Base-by-base conservation (phyloP, 176 grass and related monocot species). In the Ampelocalamus luodianensis region DNA sequence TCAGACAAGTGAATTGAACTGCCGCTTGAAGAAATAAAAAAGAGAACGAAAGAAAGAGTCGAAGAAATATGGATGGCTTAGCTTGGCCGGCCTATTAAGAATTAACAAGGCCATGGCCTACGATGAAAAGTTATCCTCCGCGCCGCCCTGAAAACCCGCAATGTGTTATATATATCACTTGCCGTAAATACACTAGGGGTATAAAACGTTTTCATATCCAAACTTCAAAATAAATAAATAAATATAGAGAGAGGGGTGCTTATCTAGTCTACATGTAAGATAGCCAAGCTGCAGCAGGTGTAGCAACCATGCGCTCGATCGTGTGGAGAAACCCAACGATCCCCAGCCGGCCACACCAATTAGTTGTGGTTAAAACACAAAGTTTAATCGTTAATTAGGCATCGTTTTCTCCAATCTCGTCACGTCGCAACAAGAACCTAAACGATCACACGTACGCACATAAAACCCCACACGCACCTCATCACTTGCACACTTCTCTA, bases 381-480 rank as follows among this genome's bases (percentile, higher is more conserved):
- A 9, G 39, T 10, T 79, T 18, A 18, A 3, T 64, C 11, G 4
- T 36, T 81, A 54, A 29, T 70, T 56, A 72, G 24, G 27, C 62
- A 43, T 83, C 53, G 10, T 58, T 72, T 58, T 72, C 54, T 46
- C 69, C 48, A 4, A 27, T 36, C 29, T n/a, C 18, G 29, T 54
- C 45, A 32, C 26, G 10, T 71, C 27, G 18, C 27, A 59, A 67
- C 23, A 85, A 80, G 73, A 67, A 9, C 58, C 45, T 39, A n/a
- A 18, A 45, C 5, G 56, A 71, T 74, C 65, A 65, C 79, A 20
- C 29, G 3, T 48, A 42, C 1, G 17, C 13, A 20, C 17, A 77
- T 81, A 90, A 86, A 90, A 64, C 29, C 44, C 32, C 77, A 29
- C 67, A 15, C 62, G 23, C 46, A 37, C 13, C 59, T 48, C 46